These are phyloP conservation scores for Leccinum longicurvipes DNA, from an alignment of 768 basidiomycete species.

Conservation along the genomic window DNA sequence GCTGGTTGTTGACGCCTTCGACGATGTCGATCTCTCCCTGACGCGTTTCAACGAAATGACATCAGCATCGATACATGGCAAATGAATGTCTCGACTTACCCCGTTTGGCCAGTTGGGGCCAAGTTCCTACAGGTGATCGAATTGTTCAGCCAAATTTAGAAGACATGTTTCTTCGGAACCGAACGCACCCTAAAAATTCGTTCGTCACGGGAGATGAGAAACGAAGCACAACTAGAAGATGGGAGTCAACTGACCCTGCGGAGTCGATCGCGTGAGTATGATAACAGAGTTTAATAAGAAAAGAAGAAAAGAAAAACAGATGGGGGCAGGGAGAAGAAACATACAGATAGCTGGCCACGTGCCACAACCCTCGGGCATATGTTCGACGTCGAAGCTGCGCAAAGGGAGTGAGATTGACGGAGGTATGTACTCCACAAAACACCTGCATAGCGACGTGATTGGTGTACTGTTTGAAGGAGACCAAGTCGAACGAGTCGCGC, in stretches of 20 bases:
- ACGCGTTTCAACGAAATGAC: background rate
- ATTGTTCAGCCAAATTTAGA: background rate
- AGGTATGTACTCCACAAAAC: background rate
- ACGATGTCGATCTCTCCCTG: slow-evolving; percentile 35
- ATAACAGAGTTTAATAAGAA: too few relatives aligned
- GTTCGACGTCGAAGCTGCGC: slow-evolving; percentile 33
- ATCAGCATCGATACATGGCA: background rate
- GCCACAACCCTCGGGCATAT: slow-evolving; percentile 40
- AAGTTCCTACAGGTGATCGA: slow-evolving; percentile 19
- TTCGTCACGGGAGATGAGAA: background rate
- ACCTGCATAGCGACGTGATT: slow-evolving; percentile 34
- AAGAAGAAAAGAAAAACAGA: background rate
- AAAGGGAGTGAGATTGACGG: background rate
- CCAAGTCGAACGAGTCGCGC: slow-evolving; percentile 36
- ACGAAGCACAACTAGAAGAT: background rate
- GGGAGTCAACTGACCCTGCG: slow-evolving; percentile 17
- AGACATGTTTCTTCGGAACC: background rate
- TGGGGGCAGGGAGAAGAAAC: slow-evolving; percentile 1
- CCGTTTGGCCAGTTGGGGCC: slow-evolving; percentile 27
- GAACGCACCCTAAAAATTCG: slow-evolving; percentile 17
- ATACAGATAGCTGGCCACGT: slow-evolving; percentile 38
- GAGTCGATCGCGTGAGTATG: background rate
- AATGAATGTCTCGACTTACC: slow-evolving; percentile 2
- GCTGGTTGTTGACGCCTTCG: slow-evolving; percentile 33
- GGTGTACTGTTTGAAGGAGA: slow-evolving; percentile 28